Base-by-base conservation (phyloP, 1,284 basidiomycete species). In the Sporisorium reilianum region DNA sequence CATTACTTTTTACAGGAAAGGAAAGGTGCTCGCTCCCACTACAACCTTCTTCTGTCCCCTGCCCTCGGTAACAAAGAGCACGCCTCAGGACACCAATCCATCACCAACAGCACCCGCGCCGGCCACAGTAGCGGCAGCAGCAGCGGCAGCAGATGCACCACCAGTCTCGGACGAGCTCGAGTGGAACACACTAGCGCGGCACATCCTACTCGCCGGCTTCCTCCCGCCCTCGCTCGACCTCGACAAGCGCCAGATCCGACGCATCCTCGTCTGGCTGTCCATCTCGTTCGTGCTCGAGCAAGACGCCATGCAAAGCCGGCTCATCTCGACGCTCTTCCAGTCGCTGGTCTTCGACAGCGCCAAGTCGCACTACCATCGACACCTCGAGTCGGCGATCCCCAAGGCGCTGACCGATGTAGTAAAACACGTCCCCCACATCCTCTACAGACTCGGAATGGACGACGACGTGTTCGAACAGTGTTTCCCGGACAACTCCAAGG, bases 241-340 rank as follows among this genome's bases (percentile, higher is more conserved):
- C 42, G 40, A 50, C 42, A 32, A 42, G 3, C 41, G 28, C 9
- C 51, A 68, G 10, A 40, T 68, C 22, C n/a, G 54, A 2, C 56
- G 64, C n/a, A 50, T 74, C n/a, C 26, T 74, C n/a, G 49, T 64
- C 16, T 65, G 71, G 65, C 49, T 53, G 1, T 57, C 57, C 20
- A 50, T 74, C 25, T 49, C 64, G 5, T 58, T 25, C 30, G 26
- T 68, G 12, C 45, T 74, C 9, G 65, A 68, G 42, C 49, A 28
- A 10, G 48, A 64, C n/a, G 51, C 30, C 23, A 26, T 58, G 23
- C 49, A 51, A 18, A 61, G 45, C 36, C 40, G 44, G 0, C 58
- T 60, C 22, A 52, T 46, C 18, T 58, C 38, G 9, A 32, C 50
- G 5, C 44, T 74, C 45, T 57, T 74, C 20, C 44, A 20, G 10